Conservation (phyloP, 495 filamentous ascomycete species). For the Lasiosphaeriaceae sp. region DNA sequence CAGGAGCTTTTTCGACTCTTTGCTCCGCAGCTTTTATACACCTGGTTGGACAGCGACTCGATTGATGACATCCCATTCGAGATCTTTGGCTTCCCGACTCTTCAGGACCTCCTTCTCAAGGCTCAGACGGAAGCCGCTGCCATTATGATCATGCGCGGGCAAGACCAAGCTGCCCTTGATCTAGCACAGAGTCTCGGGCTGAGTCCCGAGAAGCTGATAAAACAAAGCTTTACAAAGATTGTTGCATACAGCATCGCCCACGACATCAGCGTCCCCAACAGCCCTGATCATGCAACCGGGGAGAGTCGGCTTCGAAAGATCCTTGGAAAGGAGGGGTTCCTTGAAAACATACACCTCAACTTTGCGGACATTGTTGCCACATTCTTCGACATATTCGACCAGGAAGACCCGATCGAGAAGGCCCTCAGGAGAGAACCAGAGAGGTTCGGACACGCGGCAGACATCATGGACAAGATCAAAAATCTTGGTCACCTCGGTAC, state of each 20-base stretch:
- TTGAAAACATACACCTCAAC: conserved; percentile 55
- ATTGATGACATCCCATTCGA: conserved; percentile 69
- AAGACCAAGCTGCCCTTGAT: conserved; percentile 56
- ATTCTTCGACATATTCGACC: conserved; percentile 76
- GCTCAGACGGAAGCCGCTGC: conserved; percentile 77
- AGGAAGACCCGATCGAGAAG: conserved; percentile 62
- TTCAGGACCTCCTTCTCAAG: conserved; percentile 65
- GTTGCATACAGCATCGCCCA: conserved; percentile 80
- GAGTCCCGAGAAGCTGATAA: conserved; percentile 54
- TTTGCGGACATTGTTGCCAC: conserved; percentile 73
- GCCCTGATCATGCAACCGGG: conserved; percentile 54
- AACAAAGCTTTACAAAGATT: conserved; percentile 70
- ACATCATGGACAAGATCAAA: conserved; percentile 64
- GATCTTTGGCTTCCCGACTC: conserved; percentile 71
- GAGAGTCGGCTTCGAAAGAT: conserved; percentile 65
- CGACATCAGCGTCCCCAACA: conserved; percentile 62
- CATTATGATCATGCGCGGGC: conserved; percentile 79
- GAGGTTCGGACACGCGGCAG: conserved; percentile 52
- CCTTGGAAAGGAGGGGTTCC: conserved; percentile 63
- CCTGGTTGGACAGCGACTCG: conserved; percentile 69
- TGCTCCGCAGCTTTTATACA: conserved; percentile 86
- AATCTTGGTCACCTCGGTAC: conserved; percentile 56
- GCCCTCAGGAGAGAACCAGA: conserved; percentile 59
- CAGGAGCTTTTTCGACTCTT: conserved; percentile 80
- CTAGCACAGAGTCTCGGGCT: conserved; percentile 55